These are phyloP conservation scores for Morella rubra DNA, from an alignment of 306 rosid species.

Conservation along the genomic window DNA sequence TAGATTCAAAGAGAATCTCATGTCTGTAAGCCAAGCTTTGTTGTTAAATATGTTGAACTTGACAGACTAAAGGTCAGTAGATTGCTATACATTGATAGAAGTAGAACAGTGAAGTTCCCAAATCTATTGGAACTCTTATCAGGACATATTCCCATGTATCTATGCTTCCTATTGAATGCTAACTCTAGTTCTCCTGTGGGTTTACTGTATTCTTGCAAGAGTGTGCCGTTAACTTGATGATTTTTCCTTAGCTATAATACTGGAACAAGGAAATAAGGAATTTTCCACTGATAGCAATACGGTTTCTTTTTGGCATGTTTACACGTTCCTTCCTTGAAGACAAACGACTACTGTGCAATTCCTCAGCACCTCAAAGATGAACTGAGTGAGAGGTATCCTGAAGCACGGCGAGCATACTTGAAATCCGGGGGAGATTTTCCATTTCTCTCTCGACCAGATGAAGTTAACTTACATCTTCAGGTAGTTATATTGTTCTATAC, in stretches of 20 bases:
- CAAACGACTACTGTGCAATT: constrained; percentile 93
- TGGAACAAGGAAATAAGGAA: constrained; percentile 5
- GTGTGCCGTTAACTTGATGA: constrained; percentile 7
- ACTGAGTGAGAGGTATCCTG: constrained; percentile 84
- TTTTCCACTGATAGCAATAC: neutral
- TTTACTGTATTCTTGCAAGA: neutral
- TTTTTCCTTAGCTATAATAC: constrained; percentile 12
- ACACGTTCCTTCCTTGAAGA: constrained; percentile 49
- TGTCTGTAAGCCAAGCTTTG: neutral
- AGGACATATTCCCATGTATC: neutral
- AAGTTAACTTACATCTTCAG: constrained; percentile 98
- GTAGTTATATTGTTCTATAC: constrained; percentile 35
- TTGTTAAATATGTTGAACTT: neutral
- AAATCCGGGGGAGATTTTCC: constrained; percentile 98
- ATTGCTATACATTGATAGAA: neutral
- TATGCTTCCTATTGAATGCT: neutral
- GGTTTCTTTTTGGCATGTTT: neutral
- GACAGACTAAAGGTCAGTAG: constrained; percentile 2
- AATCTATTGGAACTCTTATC: neutral
- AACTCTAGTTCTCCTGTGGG: neutral
- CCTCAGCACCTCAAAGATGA: constrained; percentile 92
- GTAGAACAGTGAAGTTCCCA: neutral
- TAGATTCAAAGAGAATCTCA: neutral
- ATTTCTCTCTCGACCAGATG: constrained; percentile 97
- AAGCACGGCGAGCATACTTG: constrained; percentile 80